Evolutionary conservation across 176 grass and related monocot species (phyloP), one percentile per base, ranked within the genome.

Genomic region (Themeda triandra): DNA sequence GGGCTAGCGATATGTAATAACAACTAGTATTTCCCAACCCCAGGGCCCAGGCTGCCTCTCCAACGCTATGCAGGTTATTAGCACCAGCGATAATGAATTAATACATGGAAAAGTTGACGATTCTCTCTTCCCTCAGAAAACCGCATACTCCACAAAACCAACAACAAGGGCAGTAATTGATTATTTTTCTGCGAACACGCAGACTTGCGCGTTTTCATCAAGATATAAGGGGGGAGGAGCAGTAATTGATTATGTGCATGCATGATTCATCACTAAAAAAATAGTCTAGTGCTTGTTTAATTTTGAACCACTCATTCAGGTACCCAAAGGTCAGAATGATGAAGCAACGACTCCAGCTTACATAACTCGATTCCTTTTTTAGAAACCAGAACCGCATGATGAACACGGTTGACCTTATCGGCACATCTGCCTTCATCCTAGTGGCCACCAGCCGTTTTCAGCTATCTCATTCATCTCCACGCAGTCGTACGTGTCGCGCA

Each of bases 361-460:
- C 84, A 79, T 51, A 51, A 39, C 73, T 45, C 66, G 54, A 37
- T 28, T 35, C 25, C 8, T 30, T 21, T 32, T 35, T 59, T 60
- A 60, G n/a, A 6, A 53, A 40, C 24, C 24, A 45, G 44, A 54
- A 56, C 15, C 29, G 1, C 19, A 63, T 49, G 30, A 83, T 75
- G 74, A 82, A 56, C 83, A 70, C 7, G 12, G 80, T 54, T 87
- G 89, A 87, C 69, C 69, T 51, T 14, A n/a, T 24, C 19, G 19
- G 7, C 80, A 13, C 59, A 37, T 31, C n/a, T 62, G 74, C 68
- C 37, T 77, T 71, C 62, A 31, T 65, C 84, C 67, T 65, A 78
- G 45, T 74, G 80, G 37, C 45, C 84, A 74, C 46, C 62, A 25
- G 27, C 35, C 17, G 71, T 33, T 80, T 83, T 73, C 75, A 79